Conservation (phyloP, 73 alveolate species). For the Uronychia binucleata region DNA sequence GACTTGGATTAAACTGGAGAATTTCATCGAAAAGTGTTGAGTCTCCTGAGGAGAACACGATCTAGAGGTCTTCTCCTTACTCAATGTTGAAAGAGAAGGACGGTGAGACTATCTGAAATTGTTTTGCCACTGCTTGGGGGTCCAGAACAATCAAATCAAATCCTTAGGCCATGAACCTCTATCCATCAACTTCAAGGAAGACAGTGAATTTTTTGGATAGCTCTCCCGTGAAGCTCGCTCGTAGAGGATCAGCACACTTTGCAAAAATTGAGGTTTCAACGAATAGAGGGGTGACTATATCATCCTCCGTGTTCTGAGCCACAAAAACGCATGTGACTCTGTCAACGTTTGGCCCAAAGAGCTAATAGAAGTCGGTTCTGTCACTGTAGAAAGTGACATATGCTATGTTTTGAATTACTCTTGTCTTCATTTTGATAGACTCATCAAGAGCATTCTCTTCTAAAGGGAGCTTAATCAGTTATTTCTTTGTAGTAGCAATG, state of each 20-base stretch:
- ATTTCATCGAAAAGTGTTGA: background rate
- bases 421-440: background rate
- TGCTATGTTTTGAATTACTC: background rate
- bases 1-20: background rate
- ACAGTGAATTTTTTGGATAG: background rate
- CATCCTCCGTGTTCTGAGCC: background rate
- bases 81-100: background rate
- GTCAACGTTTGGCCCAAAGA: background rate
- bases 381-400: too few relatives aligned
- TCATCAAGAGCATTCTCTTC: background rate
- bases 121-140: background rate
- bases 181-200: background rate
- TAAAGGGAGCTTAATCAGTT: background rate
- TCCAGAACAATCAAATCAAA: background rate
- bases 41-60: too few relatives aligned
- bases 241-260: background rate
- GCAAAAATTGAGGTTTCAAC: background rate
- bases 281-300: background rate
- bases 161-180: background rate
- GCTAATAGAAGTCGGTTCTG: background rate
- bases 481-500: background rate
- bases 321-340: background rate
- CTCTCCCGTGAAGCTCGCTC: background rate
- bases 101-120: background rate
- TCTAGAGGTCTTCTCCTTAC: background rate